Base-by-base conservation (phyloP, 805 yeast genomes). In the Metschnikowia santaceciliae region DNA sequence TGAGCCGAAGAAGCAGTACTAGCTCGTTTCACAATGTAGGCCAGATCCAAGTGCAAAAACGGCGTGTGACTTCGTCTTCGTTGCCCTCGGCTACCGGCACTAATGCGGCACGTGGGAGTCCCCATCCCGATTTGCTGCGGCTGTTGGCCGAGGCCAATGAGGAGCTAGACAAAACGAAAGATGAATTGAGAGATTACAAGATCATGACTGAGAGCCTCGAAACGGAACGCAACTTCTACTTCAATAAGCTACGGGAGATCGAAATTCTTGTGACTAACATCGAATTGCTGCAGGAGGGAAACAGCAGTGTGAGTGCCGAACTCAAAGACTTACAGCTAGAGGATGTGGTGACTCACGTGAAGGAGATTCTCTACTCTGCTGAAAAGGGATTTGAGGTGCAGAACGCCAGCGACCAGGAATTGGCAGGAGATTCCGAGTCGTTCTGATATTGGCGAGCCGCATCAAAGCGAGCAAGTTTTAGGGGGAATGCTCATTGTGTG, bases 171-270 rank as follows among this genome's bases (percentile, higher is more conserved):
- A 65, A 61, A 15, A 67, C 76, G 13, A 69, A 67, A n/a, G 70
- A 74, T 4, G 90, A 88, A 56, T 58, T 81, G 17, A 74, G 73
- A 14, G 88, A 84, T 55, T 77, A 78, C 56, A 77, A 76, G 52
- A 73, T 79, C 20, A 81, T 84, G 13, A 78, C 84, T 19, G 87
- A 83, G 45, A 80, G 84, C 13, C 71, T 89, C 46, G 88, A 85
- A 61, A 80, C 87, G 1, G 97, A 94, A 65, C 81, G 98, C 55
- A 87, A 88, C 66, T 90, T 92, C 62, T 94, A 94, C 67, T 92
- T 88, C 70, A 84, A 86, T 61, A 94, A 92, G 69, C 73, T 94
- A 48, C 78, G 96, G 55, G 96, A 88, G 52, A 88, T 94, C 50
- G 99, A 94, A 67, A 81, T 89, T 26, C 69, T 91, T 43, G 79